Base-by-base conservation (phyloP, 208 protist species). In the Borovskyia barvae region DNA sequence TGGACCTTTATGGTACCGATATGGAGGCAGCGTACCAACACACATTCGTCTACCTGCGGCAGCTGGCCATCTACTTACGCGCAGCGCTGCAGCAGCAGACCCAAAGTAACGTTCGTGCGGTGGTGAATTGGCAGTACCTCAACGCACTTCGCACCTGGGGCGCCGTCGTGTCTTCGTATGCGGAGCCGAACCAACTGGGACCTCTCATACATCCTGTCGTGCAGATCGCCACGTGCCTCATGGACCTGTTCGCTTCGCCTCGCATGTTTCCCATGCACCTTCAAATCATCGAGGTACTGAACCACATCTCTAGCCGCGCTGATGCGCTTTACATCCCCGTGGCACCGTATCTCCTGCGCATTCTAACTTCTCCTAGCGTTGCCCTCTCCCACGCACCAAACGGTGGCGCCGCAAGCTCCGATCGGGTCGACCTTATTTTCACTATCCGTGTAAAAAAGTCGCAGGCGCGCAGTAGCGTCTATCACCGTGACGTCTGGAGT, bases 61-160 rank as follows among this genome's bases (percentile, higher is more conserved):
- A 99, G 73, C 82, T 99, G 19, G 97, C 94, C 40, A 92, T 99
- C 64, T 98, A 98, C 71, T 73, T 99, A 15, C 85, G 97, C 47
- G 93, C 93, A 9, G 96, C 96, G 26, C 60, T 98, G 58, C 84
- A 93, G 54, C 85, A 93, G 63, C 86, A 94, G 72, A 82, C 85
- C 33, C 85, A 92, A 81, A 90, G 82, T 57, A 90, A 95, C 50
- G 85, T 96, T 22, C 73, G 83, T 14, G 93, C 90, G 1, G 96
- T 99, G 19, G 97, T 98, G 60, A 98, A 98, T 72, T 99, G 97
- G 97, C 97, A 98, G 68, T 98, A 92, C 65, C 61, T 98, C 40
- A 97, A 96, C 65, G 92, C 88, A 36, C 66, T 98, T 14, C 81
- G 92, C 41, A 86, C 92, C 30, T 99, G 97, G 97, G 90, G 88